Base-by-base conservation (phyloP, 192 early-diverging fungal genomes). In the Coemansia sp. region DNA sequence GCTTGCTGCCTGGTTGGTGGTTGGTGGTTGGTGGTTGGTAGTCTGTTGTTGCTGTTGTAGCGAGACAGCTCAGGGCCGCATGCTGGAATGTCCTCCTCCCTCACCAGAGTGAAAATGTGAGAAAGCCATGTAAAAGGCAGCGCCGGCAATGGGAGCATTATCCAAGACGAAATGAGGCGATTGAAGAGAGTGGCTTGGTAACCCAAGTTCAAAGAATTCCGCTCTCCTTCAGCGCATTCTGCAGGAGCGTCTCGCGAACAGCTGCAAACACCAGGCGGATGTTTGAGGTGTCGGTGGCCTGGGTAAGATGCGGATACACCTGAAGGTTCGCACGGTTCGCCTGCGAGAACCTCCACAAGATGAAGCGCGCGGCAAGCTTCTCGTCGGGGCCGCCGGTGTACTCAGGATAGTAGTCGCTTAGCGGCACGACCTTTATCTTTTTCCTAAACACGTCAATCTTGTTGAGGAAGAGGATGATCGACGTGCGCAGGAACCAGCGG, bases 391-490 rank as follows among this genome's bases (percentile, higher is more conserved):
- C 92, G 56, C 91, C 81, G 7, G 79, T 84, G 77, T 94, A 97
- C 68, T 97, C 95, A 7, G 93, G 90, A 68, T 94, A 97, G 84
- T 90, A 95, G 51, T 85, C 79, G 67, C 88, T 84, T 28, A 97
- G 75, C 29, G 92, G 92, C 45, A 90, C 85, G 70, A 84, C 81
- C 30, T 85, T 80, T 66, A 97, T 76, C 69, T 97, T 97, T 33
- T 84, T 84, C 52, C 85, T 86, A 67, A 97, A 93, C 30, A 97
- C 74, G 66, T 97, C 95, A 46, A 93, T 89, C 67, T 97, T 97
- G 86, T 97, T 97, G 63, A 97, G 82, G 73, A 97, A 97, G 10
- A 97, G 78, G 58, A 97, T 93, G 59, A 97, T 94, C 9, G 92
- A 91, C 21, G 93, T 93, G 58, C 91, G 88, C 59, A 95, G 70